phyloP scores from a whole-genome alignment of 345 rosid genomes.

The Hevea brasiliensis region DNA sequence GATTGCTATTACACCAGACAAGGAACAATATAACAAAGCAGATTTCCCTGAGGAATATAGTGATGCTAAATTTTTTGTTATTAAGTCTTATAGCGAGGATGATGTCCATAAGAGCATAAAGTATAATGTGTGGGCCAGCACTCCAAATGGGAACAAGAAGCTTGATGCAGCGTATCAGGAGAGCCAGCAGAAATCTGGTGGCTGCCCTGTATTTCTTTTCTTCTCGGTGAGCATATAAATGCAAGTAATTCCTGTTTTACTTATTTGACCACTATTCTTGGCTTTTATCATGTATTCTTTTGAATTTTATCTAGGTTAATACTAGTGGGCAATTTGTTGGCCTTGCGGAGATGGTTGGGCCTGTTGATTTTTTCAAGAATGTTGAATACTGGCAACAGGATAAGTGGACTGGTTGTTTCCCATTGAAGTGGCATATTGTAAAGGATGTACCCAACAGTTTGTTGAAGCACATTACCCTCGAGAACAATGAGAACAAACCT shows the following conservation, averaged over 20 bases:
- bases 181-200: conserved; percentile 64
- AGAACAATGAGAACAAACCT: conserved; percentile 94
- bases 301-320: conserved; percentile 54
- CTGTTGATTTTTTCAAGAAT: conserved; percentile 76
- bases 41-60: conserved; percentile 63
- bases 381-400: conserved; percentile 95
- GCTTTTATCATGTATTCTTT: neutral
- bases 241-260: neutral
- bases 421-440: conserved; percentile 86
- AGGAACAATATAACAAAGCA: conserved; percentile 61
- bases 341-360: conserved; percentile 85
- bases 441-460: conserved; percentile 94
- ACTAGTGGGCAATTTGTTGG: conserved; percentile 98
- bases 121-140: conserved; percentile 93
- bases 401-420: conserved; percentile 97
- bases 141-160: conserved; percentile 93
- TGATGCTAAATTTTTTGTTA: conserved; percentile 79
- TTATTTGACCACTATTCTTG: neutral
- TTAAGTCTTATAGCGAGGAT: conserved; percentile 97
- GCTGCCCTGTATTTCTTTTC: conserved; percentile 77
- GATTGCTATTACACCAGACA: conserved; percentile 41
- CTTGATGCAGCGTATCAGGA: conserved; percentile 92
- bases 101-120: conserved; percentile 95
- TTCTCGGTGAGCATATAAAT: conserved; percentile 68
- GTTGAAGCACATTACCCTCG: conserved; percentile 85